These are phyloP conservation scores for Penicillium dipodomyicola DNA, from an alignment of 495 filamentous ascomycete genomes.

Conservation along the genomic window DNA sequence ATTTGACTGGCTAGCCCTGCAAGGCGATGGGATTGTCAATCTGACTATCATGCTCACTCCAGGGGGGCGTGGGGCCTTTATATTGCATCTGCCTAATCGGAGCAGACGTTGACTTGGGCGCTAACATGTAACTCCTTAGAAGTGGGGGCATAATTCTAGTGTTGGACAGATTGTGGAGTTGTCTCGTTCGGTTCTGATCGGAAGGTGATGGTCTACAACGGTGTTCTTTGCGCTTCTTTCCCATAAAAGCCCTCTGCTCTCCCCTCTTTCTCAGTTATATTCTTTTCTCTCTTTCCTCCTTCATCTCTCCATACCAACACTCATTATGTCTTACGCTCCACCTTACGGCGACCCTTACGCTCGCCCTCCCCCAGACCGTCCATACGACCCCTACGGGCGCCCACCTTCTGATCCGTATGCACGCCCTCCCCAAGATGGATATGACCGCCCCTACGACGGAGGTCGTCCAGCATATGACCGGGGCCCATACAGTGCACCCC, in stretches of 20 bases:
- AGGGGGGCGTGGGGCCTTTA: conserved; percentile 3
- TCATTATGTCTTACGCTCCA: conserved; percentile 26
- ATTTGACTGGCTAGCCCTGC: conserved; percentile 3
- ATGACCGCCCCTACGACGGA: conserved; percentile 20
- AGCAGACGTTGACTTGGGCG: conserved; percentile 7
- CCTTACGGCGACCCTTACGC: conserved; percentile 25
- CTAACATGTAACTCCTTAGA: conserved; percentile 8
- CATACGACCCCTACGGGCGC: conserved; percentile 22
- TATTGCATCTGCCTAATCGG: conserved; percentile 27
- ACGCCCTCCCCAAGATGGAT: conserved; percentile 17
- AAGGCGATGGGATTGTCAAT: conserved; percentile 8
- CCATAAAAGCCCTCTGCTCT: conserved; percentile 3
- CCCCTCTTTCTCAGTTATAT: conserved; percentile 3
- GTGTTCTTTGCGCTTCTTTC: conserved; percentile 8
- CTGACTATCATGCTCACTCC: neutral
- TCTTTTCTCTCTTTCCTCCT: neutral
- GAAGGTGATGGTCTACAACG: conserved; percentile 11
- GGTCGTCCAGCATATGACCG: conserved; percentile 20
- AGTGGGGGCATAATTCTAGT: conserved; percentile 5
- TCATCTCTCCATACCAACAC: conserved; percentile 16
- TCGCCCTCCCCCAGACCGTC: conserved; percentile 9
- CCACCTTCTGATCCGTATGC: conserved; percentile 23
- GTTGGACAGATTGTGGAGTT: conserved; percentile 5
- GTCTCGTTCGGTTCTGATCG: conserved; percentile 14
- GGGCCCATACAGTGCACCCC: conserved; percentile 23